These are phyloP conservation scores for Erysimum cheiri DNA, from an alignment of 441 rosid genomes.

Conservation along the genomic window DNA sequence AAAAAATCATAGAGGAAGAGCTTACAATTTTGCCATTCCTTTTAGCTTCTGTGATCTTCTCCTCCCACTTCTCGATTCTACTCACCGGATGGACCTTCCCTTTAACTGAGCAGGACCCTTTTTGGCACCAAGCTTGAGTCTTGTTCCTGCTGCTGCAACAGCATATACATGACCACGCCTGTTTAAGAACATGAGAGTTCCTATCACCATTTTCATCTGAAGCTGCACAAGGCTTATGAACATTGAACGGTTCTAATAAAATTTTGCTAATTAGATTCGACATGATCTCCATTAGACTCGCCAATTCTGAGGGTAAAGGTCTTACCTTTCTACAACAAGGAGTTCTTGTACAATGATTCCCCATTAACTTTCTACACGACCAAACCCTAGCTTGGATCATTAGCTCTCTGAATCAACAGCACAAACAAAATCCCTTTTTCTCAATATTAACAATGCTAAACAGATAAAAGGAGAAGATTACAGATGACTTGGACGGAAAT, in stretches of 20 bases:
- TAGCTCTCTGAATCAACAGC: slow-evolving; percentile 29
- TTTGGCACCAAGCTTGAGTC: slow-evolving; percentile 22
- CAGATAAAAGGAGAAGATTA: not conserved
- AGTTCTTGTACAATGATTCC: slow-evolving; percentile 29
- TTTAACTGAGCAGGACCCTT: slow-evolving; percentile 15
- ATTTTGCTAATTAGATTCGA: not conserved
- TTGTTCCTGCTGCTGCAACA: slow-evolving; percentile 15
- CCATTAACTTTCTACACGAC: slow-evolving; percentile 24
- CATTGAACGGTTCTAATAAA: slow-evolving; percentile 2
- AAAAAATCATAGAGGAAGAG: slow-evolving; percentile 2
- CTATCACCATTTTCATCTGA: slow-evolving; percentile 4
- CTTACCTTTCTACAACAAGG: slow-evolving; percentile 32
- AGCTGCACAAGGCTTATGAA: not conserved
- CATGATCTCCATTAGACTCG: not conserved
- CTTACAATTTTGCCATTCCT: slow-evolving; percentile 54
- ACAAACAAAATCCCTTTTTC: slow-evolving; percentile 7
- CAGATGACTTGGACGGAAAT: slow-evolving; percentile 8
- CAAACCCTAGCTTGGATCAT: slow-evolving; percentile 30
- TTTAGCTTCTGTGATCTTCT: slow-evolving; percentile 51
- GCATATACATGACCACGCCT: slow-evolving; percentile 39
- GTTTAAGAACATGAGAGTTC: slow-evolving; percentile 23
- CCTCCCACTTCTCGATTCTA: slow-evolving; percentile 53
- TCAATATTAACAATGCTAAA: not conserved
- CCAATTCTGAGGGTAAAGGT: not conserved
- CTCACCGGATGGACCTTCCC: slow-evolving; percentile 51